Percentiles rank a stretch among this genome's conserved stretches.
phyloP scores from a whole-genome alignment of 805 yeast genomes.

The Isabelozyma gotoi region DNA sequence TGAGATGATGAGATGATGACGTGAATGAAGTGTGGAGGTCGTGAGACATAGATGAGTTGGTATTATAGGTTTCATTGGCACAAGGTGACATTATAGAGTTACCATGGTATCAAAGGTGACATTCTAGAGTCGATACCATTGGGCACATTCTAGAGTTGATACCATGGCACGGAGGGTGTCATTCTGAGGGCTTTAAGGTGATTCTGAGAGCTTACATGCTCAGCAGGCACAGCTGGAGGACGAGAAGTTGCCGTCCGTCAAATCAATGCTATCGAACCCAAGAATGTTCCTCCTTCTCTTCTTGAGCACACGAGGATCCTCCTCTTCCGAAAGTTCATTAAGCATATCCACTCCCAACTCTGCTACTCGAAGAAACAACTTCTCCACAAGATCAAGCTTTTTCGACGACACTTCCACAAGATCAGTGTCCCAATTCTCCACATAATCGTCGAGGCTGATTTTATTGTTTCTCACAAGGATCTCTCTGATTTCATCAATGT shows the following conservation, averaged over 20 bases:
- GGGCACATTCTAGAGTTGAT: no score
- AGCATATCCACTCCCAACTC: slow-evolving; percentile 26
- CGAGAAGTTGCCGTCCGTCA: slow-evolving; percentile 9
- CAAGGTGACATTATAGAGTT: no score
- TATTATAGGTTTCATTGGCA: no score
- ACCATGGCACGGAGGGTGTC: no score
- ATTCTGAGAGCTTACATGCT: no score
- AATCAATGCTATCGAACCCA: slow-evolving; percentile 32
- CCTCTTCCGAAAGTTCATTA: slow-evolving; percentile 6
- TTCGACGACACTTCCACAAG: slow-evolving; percentile 34
- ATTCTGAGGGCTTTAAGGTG: no score
- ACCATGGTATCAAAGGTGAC: no score
- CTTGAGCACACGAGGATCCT: slow-evolving; percentile 1
- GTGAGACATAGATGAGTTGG: no score
- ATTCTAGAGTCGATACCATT: no score
- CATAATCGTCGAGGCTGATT: slow-evolving; percentile 22
- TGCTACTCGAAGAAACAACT: slow-evolving; percentile 37
- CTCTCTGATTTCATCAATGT: slow-evolving; percentile 33
- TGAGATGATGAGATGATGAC: no score
- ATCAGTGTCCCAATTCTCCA: slow-evolving; percentile 33
- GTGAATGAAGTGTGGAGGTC: no score
- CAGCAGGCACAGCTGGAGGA: slow-evolving; percentile 21
- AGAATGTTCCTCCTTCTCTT: slow-evolving; percentile 14
- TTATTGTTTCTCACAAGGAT: slow-evolving; percentile 22
- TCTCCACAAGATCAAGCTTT: slow-evolving; percentile 27